Base-by-base conservation (phyloP, 352 stramenopile genomes). In the Phytophthora nicotianae region DNA sequence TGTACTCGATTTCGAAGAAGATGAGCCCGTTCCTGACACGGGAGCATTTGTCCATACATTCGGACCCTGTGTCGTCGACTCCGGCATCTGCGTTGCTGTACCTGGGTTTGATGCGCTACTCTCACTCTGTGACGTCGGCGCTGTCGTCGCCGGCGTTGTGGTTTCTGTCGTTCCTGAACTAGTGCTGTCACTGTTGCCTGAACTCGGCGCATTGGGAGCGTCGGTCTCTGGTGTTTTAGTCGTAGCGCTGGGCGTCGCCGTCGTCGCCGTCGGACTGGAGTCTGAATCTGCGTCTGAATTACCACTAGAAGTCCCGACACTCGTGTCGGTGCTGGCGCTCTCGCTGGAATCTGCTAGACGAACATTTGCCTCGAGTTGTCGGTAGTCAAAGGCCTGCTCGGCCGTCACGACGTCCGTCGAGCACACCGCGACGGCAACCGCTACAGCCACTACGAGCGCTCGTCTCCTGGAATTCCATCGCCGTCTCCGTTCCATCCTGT, bases 401-500 rank as follows among this genome's bases (percentile, higher is more conserved):
- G 29, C 58, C 26, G 42, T 51, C 19, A 32, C 50, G 20, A 62
- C 42, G 23, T 45, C 45, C 35, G 59, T 52, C 33, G 50, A 45
- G 43, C 50, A 62, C 10, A 54, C 9, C 7, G 37, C 50, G 38
- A 62, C 47, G 38, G 50, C 47, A 20, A 24, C 26, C 20, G 48
- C 57, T 42, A 66, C 42, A 26, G 41, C 43, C 43, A 57, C 50
- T 2, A 58, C 17, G 53, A 54, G 50, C 16, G 35, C 33, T 58
- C 49, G 58, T 48, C 48, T 65, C 51, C 65, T 58, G 19, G 37
- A 23, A 37, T 49, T 40, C 50, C 41, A 47, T 46, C 58, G 58
- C 56, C 32, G 62, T 32, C 47, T 68, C 16, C 55, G 55, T 33
- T 65, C 50, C 59, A 67, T 67, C 19, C 59, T 62, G 45, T 50